These are phyloP conservation scores for Saturnispora diversa DNA, from an alignment of 805 yeast genomes.

Conservation along the genomic window DNA sequence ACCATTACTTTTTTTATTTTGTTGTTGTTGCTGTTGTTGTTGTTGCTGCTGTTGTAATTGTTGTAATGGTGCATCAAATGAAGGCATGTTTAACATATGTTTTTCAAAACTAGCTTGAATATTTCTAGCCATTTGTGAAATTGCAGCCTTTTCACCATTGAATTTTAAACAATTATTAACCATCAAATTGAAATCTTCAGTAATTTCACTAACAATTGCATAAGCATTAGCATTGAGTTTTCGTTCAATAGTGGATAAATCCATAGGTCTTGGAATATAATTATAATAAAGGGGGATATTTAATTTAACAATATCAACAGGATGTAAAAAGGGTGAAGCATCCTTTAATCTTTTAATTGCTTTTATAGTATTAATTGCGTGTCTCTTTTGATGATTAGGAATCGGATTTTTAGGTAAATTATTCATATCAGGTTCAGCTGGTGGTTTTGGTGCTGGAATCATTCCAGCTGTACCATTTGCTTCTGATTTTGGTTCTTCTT, in stretches of 20 bases:
- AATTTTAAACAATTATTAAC: conserved; percentile 74
- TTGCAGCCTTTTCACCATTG: conserved; percentile 76
- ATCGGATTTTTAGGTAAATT: conserved; percentile 59
- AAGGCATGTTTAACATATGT: conserved; percentile 87
- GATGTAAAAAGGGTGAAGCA: conserved; percentile 80
- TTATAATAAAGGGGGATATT: conserved; percentile 89
- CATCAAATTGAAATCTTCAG: conserved; percentile 75
- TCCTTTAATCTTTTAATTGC: conserved; percentile 87
- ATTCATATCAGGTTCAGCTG: conserved; percentile 63
- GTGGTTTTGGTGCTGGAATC: conserved; percentile 69
- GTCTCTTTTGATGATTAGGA: conserved; percentile 78
- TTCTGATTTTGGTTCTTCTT: not conserved
- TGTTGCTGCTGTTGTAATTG: conserved; percentile 11
- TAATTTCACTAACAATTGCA: conserved; percentile 57
- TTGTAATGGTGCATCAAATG: conserved; percentile 36
- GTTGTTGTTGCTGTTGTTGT: conserved; percentile 18
- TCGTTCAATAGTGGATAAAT: conserved; percentile 79
- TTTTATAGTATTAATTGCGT: conserved; percentile 68
- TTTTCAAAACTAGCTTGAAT: conserved; percentile 89
- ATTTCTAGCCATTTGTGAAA: conserved; percentile 86
- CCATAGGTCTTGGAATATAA: conserved; percentile 84
- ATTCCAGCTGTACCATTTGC: conserved; percentile 20
- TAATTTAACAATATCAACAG: conserved; percentile 82
- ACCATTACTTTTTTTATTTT: conserved; percentile 22
- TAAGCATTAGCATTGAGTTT: conserved; percentile 67